Evolutionary conservation across 495 filamentous ascomycete genomes (phyloP), one percentile per base, ranked within the genome.

Genomic region (Massariosphaeria phaeospora): DNA sequence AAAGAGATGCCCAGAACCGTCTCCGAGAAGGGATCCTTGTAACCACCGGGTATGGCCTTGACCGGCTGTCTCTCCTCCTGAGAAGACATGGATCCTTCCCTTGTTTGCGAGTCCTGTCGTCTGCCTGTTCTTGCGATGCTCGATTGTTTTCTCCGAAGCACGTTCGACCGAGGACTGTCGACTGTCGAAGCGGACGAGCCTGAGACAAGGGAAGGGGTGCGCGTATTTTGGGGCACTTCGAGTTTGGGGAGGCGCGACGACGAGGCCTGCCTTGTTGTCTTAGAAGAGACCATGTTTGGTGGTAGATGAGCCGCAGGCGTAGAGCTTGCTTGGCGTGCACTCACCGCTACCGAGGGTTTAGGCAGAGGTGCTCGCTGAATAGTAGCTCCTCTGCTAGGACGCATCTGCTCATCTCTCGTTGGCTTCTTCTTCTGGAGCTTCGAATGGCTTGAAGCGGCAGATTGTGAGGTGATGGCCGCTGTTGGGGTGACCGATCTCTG

Each of bases 191-290:
- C 59, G 17, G 70, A 70, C 0, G 70, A 69, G 11, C 70, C 70
- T 21, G 70, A 72, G 13, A 66, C 65, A 9, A 71, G 64, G 2
- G 70, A 73, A 21, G 70, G 69, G 3, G 70, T 71, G 9, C 63
- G 65, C 9, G 59, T 57, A 35, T 26, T 54, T 49, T 45, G 38
- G 12, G 36, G n/a, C 12, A 49, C 42, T 15, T 65, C 63, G 23
- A 60, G 57, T 48, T 57, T 61, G n/a, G 55, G 53, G 8, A 59
- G 39, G 27, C 62, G 62, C 20, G 65, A 61, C 17, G 61, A 55
- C 27, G 61, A 40, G 21, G 39, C 30, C 41, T 57, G 53, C 24
- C 21, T 35, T 12, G 35, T 21, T 31, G 57, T 45, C 46, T 51
- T 48, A 40, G 57, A 29, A 26, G 42, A 29, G 15, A 42, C 24